Percentiles rank a stretch among this genome's conserved stretches.
Evolutionary conservation across 225 moss, liverwort and hornwort genomes (phyloP).

Genomic region (Climacium dendroides): DNA sequence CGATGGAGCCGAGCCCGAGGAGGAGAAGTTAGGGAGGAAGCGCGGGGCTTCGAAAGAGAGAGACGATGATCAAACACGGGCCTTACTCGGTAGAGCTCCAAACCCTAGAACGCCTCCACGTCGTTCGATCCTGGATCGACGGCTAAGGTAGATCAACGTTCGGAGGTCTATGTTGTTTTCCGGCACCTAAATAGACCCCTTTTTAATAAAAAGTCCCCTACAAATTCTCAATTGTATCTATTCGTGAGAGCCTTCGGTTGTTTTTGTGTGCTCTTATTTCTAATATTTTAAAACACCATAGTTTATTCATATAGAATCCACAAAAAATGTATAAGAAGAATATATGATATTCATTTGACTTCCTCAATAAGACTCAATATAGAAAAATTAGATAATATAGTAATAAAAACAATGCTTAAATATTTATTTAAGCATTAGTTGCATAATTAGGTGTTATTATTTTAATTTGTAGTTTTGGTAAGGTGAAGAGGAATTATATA

Average conservation of each 20-base stretch:
- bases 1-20: background rate
- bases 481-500: accelerated
- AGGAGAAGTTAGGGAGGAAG: background rate
- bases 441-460: background rate
- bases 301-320: accelerated
- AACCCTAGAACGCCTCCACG: constrained; percentile 2
- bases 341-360: background rate
- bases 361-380: too few species aligned
- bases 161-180: too few species aligned
- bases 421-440: accelerated
- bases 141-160: background rate
- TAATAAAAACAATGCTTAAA: background rate
- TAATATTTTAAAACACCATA: accelerated
- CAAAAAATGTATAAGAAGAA: background rate
- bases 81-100: background rate
- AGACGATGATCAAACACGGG: background rate
- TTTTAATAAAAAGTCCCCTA: background rate
- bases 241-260: accelerated
- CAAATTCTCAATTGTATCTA: background rate
- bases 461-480: accelerated
- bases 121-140: background rate
- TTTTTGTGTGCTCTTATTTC: too few species aligned
- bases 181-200: background rate
- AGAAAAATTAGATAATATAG: background rate
- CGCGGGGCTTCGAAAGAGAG: background rate